Percentiles rank a stretch among this genome's conserved stretches.
These are phyloP conservation scores for Panaeolus cyanescens DNA, from an alignment of 768 basidiomycete genomes.

Conservation along the genomic window DNA sequence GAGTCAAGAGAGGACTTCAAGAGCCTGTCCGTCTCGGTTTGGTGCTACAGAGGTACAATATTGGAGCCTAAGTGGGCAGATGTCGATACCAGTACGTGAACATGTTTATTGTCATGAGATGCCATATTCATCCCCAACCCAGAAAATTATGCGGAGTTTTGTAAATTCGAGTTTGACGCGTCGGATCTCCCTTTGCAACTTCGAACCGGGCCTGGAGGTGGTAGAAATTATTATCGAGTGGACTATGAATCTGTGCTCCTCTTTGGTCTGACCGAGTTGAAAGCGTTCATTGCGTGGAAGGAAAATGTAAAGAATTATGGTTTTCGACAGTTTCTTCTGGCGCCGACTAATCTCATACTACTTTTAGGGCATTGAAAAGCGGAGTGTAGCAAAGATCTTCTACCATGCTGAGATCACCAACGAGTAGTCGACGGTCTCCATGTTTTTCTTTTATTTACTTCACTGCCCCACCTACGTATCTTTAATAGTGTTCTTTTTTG, in stretches of 20 bases:
- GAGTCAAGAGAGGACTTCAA: slow-evolving; percentile 21
- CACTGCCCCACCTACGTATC: no score
- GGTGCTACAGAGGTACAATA: slow-evolving; percentile 27
- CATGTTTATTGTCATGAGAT: not conserved
- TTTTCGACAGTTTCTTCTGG: not conserved
- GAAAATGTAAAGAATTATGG: slow-evolving; percentile 36
- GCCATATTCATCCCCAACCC: not conserved
- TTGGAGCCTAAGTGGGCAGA: slow-evolving; percentile 29
- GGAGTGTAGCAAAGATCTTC: slow-evolving; percentile 37
- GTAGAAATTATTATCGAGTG: slow-evolving; percentile 31
- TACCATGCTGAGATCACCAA: slow-evolving; percentile 30
- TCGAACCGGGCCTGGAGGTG: slow-evolving; percentile 12
- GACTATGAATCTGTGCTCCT: slow-evolving; percentile 45
- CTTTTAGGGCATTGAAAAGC: slow-evolving; percentile 11
- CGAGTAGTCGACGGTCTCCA: slow-evolving; percentile 2
- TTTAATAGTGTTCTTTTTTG: no score
- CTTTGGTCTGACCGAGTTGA: slow-evolving; percentile 56
- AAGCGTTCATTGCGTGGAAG: slow-evolving; percentile 52
- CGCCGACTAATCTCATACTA: not conserved
- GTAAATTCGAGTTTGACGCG: slow-evolving; percentile 27
- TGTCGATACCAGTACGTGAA: slow-evolving; percentile 24
- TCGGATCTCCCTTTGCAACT: slow-evolving; percentile 21
- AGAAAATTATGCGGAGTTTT: slow-evolving; percentile 30
- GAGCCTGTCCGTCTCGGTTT: slow-evolving; percentile 18
- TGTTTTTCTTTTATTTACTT: no score